These are phyloP conservation scores for Porphyrellus cyaneotinctus DNA, from an alignment of 768 basidiomycete species.

Conservation along the genomic window DNA sequence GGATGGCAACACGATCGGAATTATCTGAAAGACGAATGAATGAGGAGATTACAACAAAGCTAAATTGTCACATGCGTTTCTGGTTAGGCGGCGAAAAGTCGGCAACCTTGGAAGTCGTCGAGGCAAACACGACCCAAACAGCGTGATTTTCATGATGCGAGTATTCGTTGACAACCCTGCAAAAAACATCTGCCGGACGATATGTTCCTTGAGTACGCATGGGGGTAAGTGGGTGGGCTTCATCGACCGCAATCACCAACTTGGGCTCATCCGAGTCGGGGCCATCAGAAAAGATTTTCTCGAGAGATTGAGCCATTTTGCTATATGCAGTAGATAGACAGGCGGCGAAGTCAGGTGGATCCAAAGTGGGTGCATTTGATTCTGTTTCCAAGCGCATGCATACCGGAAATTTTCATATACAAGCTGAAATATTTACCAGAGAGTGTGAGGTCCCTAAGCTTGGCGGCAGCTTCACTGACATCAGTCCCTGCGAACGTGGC, in stretches of 20 bases:
- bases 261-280: neutral
- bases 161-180: conserved; percentile 1
- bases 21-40: neutral
- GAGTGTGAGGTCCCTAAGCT: too few relatives aligned
- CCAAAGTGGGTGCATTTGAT: too few relatives aligned
- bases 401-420: too few relatives aligned
- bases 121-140: conserved; percentile 15
- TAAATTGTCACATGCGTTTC: neutral
- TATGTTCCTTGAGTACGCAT: neutral
- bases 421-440: too few relatives aligned
- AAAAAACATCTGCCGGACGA: conserved; percentile 1
- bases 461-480: too few relatives aligned
- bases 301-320: too few relatives aligned
- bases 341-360: too few relatives aligned
- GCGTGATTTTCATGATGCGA: conserved; percentile 3
- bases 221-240: conserved; percentile 6
- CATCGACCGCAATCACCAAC: conserved; percentile 17
- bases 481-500: too few relatives aligned
- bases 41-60: too few relatives aligned
- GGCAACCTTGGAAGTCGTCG: conserved; percentile 9
- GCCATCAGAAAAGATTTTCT: too few relatives aligned
- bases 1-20: neutral
- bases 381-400: too few relatives aligned
- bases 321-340: too few relatives aligned
- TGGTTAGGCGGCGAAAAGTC: conserved; percentile 4